Conservation (phyloP, 768 basidiomycete genomes). For the Boletus bicolor region DNA sequence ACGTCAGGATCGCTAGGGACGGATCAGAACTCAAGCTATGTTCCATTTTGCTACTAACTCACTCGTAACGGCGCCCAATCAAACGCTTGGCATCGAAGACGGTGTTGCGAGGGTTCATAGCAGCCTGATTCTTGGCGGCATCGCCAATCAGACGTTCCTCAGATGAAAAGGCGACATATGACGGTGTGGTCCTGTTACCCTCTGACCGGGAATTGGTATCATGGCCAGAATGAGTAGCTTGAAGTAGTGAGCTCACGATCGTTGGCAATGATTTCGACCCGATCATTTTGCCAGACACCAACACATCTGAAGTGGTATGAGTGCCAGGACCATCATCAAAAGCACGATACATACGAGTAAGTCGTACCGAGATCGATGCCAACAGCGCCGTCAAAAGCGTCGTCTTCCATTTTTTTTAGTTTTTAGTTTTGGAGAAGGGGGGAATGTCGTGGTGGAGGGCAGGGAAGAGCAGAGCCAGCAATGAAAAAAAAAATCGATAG, state of each 20-base stretch:
- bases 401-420: constrained; percentile 74
- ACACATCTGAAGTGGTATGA: constrained; percentile 66
- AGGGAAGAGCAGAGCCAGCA: constrained; percentile 14
- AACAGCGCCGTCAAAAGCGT: constrained; percentile 88
- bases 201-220: constrained; percentile 42
- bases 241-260: constrained; percentile 62
- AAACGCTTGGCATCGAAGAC: constrained; percentile 99
- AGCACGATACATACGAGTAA: constrained; percentile 68
- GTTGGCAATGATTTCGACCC: constrained; percentile 98
- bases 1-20: constrained; percentile 82
- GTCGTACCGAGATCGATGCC: constrained; percentile 98
- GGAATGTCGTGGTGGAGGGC: constrained; percentile 33
- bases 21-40: not conserved
- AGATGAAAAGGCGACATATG: constrained; percentile 96
- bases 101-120: constrained; percentile 99
- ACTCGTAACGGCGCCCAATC: constrained; percentile 97
- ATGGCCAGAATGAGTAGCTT: not conserved
- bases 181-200: constrained; percentile 98
- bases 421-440: constrained; percentile 28
- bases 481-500: constrained; percentile 39
- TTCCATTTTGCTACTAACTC: constrained; percentile 27
- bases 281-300: constrained; percentile 99
- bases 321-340: constrained; percentile 20
- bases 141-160: constrained; percentile 98
- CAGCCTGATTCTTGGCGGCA: constrained; percentile 98